A percentile compares a stretch with the other conserved stretches of the same genome.
Conservation (phyloP, 352 stramenopile genomes). For the Phytophthora pinifolia region DNA sequence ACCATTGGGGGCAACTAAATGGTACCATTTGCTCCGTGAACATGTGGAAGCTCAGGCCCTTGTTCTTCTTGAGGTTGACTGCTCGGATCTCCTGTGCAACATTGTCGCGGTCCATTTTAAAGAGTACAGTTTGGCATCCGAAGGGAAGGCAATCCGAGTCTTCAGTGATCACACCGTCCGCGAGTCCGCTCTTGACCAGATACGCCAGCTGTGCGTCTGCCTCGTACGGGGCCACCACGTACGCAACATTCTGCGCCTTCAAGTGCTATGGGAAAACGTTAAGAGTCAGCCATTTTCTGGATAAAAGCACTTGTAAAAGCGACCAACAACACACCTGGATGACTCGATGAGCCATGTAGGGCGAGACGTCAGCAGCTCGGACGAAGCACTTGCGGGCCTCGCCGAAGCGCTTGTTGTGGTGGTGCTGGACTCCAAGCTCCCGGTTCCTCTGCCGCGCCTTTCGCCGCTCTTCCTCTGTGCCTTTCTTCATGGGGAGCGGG, state of each 20-base stretch:
- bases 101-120: conserved; percentile 94
- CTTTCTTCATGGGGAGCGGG: conserved; percentile 74
- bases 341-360: conserved; percentile 78
- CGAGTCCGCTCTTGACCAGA: conserved; percentile 72
- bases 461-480: conserved; percentile 69
- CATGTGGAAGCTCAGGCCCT: conserved; percentile 67
- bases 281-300: conserved; percentile 3
- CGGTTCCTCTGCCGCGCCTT: conserved; percentile 71
- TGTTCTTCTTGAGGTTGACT: conserved; percentile 74
- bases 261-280: conserved; percentile 34
- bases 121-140: conserved; percentile 91
- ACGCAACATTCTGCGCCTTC: conserved; percentile 73
- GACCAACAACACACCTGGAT: conserved; percentile 48
- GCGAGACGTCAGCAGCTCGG: conserved; percentile 73
- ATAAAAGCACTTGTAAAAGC: neutral
- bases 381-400: conserved; percentile 74
- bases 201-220: conserved; percentile 96
- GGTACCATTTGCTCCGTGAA: conserved; percentile 86
- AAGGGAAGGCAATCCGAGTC: conserved; percentile 96
- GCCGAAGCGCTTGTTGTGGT: conserved; percentile 52
- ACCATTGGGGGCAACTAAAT: neutral
- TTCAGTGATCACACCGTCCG: conserved; percentile 95
- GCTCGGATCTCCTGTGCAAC: conserved; percentile 85
- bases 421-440: conserved; percentile 57
- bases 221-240: conserved; percentile 97